These are phyloP conservation scores for Suhomyces terraborum DNA, from an alignment of 1,139 yeast genomes.

Conservation along the genomic window DNA sequence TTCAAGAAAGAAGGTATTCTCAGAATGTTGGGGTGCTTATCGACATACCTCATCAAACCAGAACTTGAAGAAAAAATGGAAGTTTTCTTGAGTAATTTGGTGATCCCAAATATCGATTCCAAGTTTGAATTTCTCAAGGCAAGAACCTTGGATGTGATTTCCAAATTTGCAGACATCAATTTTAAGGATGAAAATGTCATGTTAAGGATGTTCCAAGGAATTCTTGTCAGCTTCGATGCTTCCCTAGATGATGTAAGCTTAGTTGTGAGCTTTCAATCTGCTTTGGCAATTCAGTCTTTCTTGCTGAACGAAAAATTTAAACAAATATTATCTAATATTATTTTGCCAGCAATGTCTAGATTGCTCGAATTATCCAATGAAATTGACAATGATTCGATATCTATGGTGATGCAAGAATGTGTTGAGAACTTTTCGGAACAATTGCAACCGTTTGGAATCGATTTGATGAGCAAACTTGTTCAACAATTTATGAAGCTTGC, in stretches of 20 bases:
- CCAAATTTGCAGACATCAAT: slow-evolving; percentile 67
- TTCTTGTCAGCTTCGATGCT: slow-evolving; percentile 57
- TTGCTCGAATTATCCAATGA: slow-evolving; percentile 74
- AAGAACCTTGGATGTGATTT: slow-evolving; percentile 77
- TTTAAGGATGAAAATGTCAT: slow-evolving; percentile 53
- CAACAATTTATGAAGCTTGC: slow-evolving; percentile 80
- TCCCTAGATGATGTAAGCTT: slow-evolving; percentile 49
- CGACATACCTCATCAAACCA: slow-evolving; percentile 62
- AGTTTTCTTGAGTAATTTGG: slow-evolving; percentile 58
- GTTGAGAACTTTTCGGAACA: slow-evolving; percentile 88
- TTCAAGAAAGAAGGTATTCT: slow-evolving; percentile 78
- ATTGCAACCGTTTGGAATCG: slow-evolving; percentile 90
- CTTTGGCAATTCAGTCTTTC: slow-evolving; percentile 82
- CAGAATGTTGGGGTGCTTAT: slow-evolving; percentile 73
- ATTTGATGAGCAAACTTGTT: slow-evolving; percentile 75
- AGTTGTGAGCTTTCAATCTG: slow-evolving; percentile 83
- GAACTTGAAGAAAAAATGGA: slow-evolving; percentile 63
- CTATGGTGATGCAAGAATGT: slow-evolving; percentile 93
- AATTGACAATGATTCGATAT: slow-evolving; percentile 83
- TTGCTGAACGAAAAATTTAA: slow-evolving; percentile 65
- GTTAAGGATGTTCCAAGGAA: slow-evolving; percentile 63
- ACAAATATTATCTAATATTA: slow-evolving; percentile 64
- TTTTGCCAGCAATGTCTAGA: slow-evolving; percentile 82
- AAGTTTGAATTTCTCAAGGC: slow-evolving; percentile 76
- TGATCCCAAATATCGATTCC: slow-evolving; percentile 72